These are phyloP conservation scores for Schizophyllum commune DNA, from an alignment of 1,284 basidiomycete genomes.

Conservation along the genomic window DNA sequence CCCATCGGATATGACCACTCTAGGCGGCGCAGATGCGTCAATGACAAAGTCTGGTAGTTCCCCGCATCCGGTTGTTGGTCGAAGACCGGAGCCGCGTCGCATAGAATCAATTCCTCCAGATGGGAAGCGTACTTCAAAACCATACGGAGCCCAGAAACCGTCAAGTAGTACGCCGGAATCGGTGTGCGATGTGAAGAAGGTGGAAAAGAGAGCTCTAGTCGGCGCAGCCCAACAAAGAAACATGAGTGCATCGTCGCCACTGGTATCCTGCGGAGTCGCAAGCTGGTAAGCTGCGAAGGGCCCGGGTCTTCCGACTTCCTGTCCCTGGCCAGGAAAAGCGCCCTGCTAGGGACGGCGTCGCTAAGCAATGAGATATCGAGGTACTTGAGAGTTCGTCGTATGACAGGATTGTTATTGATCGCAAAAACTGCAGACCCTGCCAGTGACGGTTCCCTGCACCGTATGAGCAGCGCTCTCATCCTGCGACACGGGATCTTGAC, in stretches of 20 bases:
- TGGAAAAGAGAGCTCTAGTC: not conserved
- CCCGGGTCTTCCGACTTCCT: no score
- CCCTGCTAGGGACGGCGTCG: not conserved
- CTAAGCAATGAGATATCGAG: not conserved
- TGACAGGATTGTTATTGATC: not conserved
- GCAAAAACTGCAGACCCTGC: no score
- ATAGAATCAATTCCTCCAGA: conserved; percentile 12
- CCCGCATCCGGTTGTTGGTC: conserved; percentile 16
- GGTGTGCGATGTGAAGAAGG: not conserved
- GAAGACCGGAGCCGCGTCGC: conserved; percentile 33
- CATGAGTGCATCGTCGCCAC: not conserved
- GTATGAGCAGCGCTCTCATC: no score
- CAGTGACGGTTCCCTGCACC: no score
- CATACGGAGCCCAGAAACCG: not conserved
- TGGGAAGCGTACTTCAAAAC: not conserved
- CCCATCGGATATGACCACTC: conserved; percentile 32
- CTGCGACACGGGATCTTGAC: not conserved
- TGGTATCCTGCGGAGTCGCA: not conserved
- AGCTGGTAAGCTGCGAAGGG: no score
- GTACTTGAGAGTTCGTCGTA: not conserved
- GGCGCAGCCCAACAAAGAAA: not conserved
- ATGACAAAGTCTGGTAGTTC: conserved; percentile 12
- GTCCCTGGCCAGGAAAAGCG: no score
- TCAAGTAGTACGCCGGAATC: not conserved
- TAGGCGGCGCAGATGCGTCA: conserved; percentile 25